Base-by-base conservation (phyloP, 2,329 filamentous ascomycete species). In the Calonectria pseudoreteaudii region DNA sequence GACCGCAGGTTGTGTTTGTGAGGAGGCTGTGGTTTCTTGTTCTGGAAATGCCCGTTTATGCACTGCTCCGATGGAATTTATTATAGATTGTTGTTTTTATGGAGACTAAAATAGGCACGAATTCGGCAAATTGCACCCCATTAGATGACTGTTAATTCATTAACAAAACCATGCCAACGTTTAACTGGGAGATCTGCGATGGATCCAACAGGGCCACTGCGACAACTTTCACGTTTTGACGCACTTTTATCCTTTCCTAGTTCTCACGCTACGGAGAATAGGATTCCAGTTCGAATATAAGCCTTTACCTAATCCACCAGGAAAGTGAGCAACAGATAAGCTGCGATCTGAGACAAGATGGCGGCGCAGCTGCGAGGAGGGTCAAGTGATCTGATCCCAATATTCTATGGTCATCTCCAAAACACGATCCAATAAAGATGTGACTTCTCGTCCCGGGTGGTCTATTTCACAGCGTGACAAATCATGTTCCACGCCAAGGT, bases 261-360 rank as follows among this genome's bases (percentile, higher is more conserved):
- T 10, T 23, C 16, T 34, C 30, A 79, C 66, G 77, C 74, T 49
- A 71, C 62, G 58, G 67, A 20, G 53, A 71, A 66, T 73, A 62
- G 64, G 71, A 77, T 78, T 75, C 64, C 65, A 73, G 69, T 65
- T 36, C 11, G 71, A 53, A 68, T 53, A 70, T 58, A 66, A 31
- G 58, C 49, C 36, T 68, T 69, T 69, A 9, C 65, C 75, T n/a
- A 30, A 68, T 58, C 66, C 53, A 49, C 50, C 56, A 47, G 28
- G n/a, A 16, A 14, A n/a, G 34, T 18, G 34, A n/a, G 4, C 8
- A 16, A 28, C 36, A 9, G n/a, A 60, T 60, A 4, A 14, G 36
- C 30, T 60, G 10, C 13, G n/a, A 38, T 38, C 13, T 23, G 34
- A 26, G 56, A 23, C 13, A 56, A 6, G 20, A 26, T 26, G 34